Evolutionary conservation across 2,329 filamentous ascomycete genomes (phyloP).

Genomic region (Aspergillus niger): DNA sequence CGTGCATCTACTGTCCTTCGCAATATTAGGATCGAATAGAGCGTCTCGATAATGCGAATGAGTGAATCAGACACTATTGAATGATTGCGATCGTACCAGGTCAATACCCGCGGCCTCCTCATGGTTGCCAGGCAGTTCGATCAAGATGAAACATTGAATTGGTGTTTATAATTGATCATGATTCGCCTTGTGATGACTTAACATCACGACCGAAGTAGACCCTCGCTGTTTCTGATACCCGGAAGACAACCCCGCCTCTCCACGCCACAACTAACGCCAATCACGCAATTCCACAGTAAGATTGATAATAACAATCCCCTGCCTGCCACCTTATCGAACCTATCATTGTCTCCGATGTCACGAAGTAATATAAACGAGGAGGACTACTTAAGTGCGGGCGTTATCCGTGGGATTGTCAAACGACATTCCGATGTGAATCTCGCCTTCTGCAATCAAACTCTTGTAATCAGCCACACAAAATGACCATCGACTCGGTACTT

Average conservation of each 20-base stretch:
- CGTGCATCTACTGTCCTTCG: rapidly evolving
- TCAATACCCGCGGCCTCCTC: too few relatives aligned
- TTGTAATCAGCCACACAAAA: not conserved
- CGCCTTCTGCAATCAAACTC: not conserved
- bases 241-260: not conserved
- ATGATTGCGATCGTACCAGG: too few relatives aligned
- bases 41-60: rapidly evolving
- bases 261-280: not conserved
- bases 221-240: too few relatives aligned
- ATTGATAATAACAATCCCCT: not conserved
- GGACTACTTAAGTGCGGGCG: not conserved
- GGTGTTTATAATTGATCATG: rapidly evolving
- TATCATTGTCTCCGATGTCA: not conserved
- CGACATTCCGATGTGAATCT: too few relatives aligned
- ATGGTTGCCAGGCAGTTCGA: too few relatives aligned
- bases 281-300: not conserved
- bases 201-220: too few relatives aligned
- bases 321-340: not conserved
- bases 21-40: too few relatives aligned
- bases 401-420: not conserved
- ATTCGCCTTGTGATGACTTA: too few relatives aligned
- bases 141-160: too few relatives aligned
- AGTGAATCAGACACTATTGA: rapidly evolving
- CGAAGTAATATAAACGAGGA: not conserved
- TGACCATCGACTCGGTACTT: not conserved